These are phyloP conservation scores for Coemansia aciculifera DNA, from an alignment of 192 early-diverging fungal species.

Conservation along the genomic window DNA sequence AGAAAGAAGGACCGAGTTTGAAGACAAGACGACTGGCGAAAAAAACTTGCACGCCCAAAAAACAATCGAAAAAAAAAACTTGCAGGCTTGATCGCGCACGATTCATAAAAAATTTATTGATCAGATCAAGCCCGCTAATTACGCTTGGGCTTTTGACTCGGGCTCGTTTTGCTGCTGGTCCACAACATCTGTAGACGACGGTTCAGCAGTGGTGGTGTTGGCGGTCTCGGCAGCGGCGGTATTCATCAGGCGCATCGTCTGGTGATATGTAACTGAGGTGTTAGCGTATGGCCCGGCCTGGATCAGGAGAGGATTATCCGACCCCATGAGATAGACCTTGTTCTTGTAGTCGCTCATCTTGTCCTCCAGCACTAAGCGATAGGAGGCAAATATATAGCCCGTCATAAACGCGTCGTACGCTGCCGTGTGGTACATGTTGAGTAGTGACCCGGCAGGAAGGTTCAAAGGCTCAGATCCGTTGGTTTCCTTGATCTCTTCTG, in stretches of 20 bases:
- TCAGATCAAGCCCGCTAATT: constrained; percentile 17
- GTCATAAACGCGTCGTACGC: constrained; percentile 98
- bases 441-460: constrained; percentile 2
- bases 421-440: constrained; percentile 80
- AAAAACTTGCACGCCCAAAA: neutral
- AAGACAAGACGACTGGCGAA: neutral
- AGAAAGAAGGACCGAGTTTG: neutral
- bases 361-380: constrained; percentile 46
- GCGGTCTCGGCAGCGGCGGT: neutral
- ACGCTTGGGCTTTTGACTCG: neutral
- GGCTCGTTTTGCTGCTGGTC: neutral
- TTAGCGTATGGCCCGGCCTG: constrained; percentile 35
- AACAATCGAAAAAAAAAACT: constrained; percentile 11
- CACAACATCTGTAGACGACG: neutral
- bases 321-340: constrained; percentile 80
- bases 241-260: constrained; percentile 32
- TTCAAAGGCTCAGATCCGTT: constrained; percentile 9
- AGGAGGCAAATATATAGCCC: constrained; percentile 76
- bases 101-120: constrained; percentile 36
- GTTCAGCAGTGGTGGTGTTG: neutral
- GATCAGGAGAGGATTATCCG: constrained; percentile 41
- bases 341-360: constrained; percentile 61
- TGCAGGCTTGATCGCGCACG: neutral
- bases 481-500: neutral
- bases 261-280: constrained; percentile 38